Base-by-base conservation (phyloP, 1,284 basidiomycete species). In the Marasmius oreades region DNA sequence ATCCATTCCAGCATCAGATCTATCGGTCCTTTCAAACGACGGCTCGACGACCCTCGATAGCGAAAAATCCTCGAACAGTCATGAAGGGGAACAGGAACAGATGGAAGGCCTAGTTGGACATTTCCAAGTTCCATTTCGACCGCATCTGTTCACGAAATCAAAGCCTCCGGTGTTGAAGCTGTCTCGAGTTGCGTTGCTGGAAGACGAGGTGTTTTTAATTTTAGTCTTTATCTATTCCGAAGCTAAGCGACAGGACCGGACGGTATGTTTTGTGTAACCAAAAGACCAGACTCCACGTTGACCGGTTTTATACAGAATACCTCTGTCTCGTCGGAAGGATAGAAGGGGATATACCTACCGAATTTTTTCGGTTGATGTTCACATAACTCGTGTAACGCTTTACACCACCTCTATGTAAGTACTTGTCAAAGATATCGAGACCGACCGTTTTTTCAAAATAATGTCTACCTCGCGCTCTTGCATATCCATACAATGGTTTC, bases 171-270 rank as follows among this genome's bases (percentile, higher is more conserved):
- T 65, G 0, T 54, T 78, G 26, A 67, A 72, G 45, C 61, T 79
- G 28, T 69, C 66, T n/a, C 65, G 67, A 43, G 66, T 61, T 7
- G 75, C 74, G 0, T 62, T 78, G 36, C 66, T 65, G 16, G 70
- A 73, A 45, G 78, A 80, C 57, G 77, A 80, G 57, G 72, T 79
- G 3, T 78, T 80, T 56, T 62, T 79, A 53, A 69, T 79, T 20
- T 62, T 79, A 47, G 66, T 71, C 5, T 70, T 79, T 44, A 71
- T 78, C 37, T 78, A 78, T 58, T 71, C 65, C 20, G 77, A 78
- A 61, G 69, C 67, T 4, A 76, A 70, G 59, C 64, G 77, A n/a
- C 77, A 78, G 62, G 76, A 78, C 57, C 66, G 66, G 44, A 76
- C 72, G 58, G 77, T 77, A 56, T 28, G 73, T 52, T 20, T 34